A percentile compares a stretch with the other conserved stretches of the same genome.
These are phyloP conservation scores for Zoysia pacifica DNA, from an alignment of 176 grass and related monocot genomes.

Conservation along the genomic window DNA sequence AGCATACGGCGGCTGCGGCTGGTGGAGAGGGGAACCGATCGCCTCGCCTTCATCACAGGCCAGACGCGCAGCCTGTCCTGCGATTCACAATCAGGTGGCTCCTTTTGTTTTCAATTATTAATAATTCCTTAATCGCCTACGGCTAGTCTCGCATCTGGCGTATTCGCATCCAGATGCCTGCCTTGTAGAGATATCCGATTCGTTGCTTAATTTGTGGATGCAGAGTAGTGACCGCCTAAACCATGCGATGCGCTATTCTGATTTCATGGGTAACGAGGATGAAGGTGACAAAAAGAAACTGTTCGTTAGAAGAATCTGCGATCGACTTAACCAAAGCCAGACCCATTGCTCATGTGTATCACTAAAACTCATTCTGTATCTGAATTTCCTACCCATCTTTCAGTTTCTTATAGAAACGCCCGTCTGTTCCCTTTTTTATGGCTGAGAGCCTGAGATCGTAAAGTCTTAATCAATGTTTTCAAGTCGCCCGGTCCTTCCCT, in stretches of 20 bases:
- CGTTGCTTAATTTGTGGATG: not conserved
- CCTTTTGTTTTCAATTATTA: not conserved
- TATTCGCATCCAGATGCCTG: not conserved
- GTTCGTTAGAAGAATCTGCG: not conserved
- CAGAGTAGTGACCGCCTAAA: not conserved
- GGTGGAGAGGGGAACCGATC: slow-evolving; percentile 82
- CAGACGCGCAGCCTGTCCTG: slow-evolving; percentile 39
- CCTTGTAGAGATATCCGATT: slow-evolving; percentile 4
- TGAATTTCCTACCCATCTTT: too few species aligned
- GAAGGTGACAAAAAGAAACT: not conserved
- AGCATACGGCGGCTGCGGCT: slow-evolving; percentile 62
- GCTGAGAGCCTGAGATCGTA: too few species aligned
- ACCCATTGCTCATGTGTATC: too few species aligned
- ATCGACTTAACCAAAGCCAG: too few species aligned
- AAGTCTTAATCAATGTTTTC: too few species aligned
- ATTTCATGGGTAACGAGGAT: not conserved
- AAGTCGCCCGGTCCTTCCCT: too few species aligned
- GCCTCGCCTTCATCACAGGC: slow-evolving; percentile 76
- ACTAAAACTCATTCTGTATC: too few species aligned
- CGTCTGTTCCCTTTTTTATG: too few species aligned
- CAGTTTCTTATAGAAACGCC: too few species aligned
- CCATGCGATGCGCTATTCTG: not conserved
- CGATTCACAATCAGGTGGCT: slow-evolving; percentile 40
- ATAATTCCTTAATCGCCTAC: not conserved
- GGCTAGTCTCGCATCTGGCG: not conserved